Conservation (phyloP, 169 alveolate species). For the Eimeria praecox region DNA sequence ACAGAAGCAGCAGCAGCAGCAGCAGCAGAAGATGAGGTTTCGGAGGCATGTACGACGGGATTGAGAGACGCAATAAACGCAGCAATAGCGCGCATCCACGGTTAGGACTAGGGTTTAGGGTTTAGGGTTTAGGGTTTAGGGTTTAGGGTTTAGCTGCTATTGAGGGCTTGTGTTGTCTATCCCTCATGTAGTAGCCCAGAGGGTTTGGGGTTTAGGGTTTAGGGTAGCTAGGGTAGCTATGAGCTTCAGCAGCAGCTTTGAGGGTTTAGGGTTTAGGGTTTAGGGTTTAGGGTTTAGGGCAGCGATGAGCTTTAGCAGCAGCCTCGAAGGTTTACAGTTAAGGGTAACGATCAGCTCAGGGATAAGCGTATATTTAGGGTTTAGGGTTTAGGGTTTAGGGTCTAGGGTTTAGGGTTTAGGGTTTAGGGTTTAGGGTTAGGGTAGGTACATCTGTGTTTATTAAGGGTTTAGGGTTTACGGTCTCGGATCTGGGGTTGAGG, state of each 20-base stretch:
- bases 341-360: no score
- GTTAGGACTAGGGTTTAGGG: conserved; percentile 35
- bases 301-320: neutral
- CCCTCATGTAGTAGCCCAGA: no score
- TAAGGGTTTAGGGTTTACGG: conserved; percentile 4
- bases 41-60: conserved; percentile 50
- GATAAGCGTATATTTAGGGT: no score
- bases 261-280: conserved; percentile 54
- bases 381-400: conserved; percentile 14
- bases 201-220: neutral
- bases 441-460: no score
- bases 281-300: conserved; percentile 55
- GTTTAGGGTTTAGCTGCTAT: conserved; percentile 52
- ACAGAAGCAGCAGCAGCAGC: neutral
- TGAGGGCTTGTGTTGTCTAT: no score
- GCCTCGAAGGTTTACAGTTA: conserved; percentile 10
- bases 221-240: neutral
- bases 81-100: conserved; percentile 11
- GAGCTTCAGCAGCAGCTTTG: neutral
- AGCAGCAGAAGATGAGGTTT: neutral
- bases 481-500: no score
- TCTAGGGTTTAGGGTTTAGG: neutral
- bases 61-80: conserved; percentile 73
- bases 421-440: conserved; percentile 1
- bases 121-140: conserved; percentile 55